Evolutionary conservation across 176 grass and related monocot species (phyloP).

Genomic region (Neostapfia colusana): DNA sequence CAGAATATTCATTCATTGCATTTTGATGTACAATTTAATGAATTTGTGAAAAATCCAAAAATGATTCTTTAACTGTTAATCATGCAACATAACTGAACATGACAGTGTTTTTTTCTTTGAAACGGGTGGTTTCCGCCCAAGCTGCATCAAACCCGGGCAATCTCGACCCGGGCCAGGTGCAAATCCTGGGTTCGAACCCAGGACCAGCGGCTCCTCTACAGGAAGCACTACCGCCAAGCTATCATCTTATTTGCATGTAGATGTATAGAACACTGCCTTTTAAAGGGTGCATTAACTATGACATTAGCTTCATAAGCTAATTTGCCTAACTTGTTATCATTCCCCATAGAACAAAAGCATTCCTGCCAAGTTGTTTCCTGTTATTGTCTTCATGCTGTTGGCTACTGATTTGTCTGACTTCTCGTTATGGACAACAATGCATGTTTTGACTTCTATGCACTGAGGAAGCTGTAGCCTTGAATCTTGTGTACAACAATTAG

Average conservation of each 20-base stretch:
- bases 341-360: background rate
- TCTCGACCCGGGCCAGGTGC: no score
- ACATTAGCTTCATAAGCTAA: background rate
- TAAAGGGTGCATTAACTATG: background rate
- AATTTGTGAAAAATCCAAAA: background rate
- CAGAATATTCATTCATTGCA: background rate
- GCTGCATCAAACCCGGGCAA: no score
- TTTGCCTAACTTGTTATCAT: background rate
- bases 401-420: background rate
- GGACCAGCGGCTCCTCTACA: no score
- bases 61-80: background rate
- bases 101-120: no score
- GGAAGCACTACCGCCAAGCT: no score
- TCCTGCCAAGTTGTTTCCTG: background rate
- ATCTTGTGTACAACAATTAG: conserved; percentile 18
- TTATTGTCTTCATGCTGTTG: background rate
- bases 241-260: no score
- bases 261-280: no score
- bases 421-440: background rate
- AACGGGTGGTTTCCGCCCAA: no score
- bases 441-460: background rate
- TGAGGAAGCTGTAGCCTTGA: conserved; percentile 19
- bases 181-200: no score
- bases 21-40: background rate
- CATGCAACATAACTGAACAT: background rate